Evolutionary conservation across 805 yeast genomes (phyloP).

Genomic region (Cyberlindnera japonica): DNA sequence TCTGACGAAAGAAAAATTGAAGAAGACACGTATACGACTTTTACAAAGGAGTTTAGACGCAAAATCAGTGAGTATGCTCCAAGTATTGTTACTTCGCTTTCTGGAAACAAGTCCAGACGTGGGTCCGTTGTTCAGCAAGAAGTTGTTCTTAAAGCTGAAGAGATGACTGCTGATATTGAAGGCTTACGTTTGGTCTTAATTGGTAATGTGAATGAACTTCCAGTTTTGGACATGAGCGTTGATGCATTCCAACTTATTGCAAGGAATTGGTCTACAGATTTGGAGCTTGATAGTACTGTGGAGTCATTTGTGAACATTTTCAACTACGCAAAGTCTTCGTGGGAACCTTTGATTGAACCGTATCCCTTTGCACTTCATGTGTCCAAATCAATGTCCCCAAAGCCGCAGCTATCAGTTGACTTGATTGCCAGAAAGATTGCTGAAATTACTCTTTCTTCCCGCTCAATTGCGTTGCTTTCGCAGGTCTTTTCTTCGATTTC

Average conservation of each 20-base stretch:
- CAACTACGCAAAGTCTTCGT: constrained; percentile 83
- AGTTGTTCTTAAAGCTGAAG: constrained; percentile 63
- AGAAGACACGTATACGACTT: constrained; percentile 31
- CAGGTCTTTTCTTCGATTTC: constrained; percentile 60
- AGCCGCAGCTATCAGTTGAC: constrained; percentile 54
- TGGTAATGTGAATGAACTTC: constrained; percentile 89
- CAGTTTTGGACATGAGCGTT: constrained; percentile 73
- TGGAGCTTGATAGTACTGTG: constrained; percentile 63
- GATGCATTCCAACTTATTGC: constrained; percentile 66
- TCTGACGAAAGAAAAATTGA: constrained; percentile 25
- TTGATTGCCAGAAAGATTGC: constrained; percentile 72
- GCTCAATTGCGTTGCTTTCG: constrained; percentile 72
- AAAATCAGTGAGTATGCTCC: constrained; percentile 66
- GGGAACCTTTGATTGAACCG: constrained; percentile 94
- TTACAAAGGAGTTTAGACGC: constrained; percentile 62
- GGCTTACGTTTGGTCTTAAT: constrained; percentile 80
- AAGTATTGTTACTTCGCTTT: constrained; percentile 50
- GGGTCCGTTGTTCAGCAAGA: constrained; percentile 28
- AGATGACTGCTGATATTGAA: constrained; percentile 57
- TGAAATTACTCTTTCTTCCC: constrained; percentile 76
- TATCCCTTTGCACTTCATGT: constrained; percentile 78
- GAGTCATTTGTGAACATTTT: constrained; percentile 71
- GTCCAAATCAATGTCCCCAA: constrained; percentile 43
- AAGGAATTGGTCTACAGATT: constrained; percentile 81
- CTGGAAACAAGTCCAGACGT: constrained; percentile 32